Percentiles rank a stretch among this genome's conserved stretches.
These are phyloP conservation scores for Phalaenopsis hybrid DNA, from an alignment of 116 monocot species.

Conservation along the genomic window DNA sequence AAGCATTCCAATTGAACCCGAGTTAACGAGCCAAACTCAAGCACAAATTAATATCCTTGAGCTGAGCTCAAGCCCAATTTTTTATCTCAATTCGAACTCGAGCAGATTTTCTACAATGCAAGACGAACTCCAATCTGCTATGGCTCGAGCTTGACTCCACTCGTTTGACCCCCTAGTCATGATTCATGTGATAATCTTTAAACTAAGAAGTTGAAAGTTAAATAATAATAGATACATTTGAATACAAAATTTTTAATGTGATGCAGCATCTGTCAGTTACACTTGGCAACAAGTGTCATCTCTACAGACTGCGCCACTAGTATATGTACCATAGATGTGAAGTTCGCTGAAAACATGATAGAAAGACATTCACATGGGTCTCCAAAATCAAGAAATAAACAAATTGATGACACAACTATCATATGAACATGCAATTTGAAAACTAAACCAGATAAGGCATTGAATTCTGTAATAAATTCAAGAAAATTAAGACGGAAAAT, in stretches of 20 bases:
- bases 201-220: not conserved
- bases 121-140: too few relatives aligned
- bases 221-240: not conserved
- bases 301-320: not conserved
- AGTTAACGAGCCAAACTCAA: too few relatives aligned
- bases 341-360: not conserved
- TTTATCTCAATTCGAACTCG: too few relatives aligned
- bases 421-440: not conserved
- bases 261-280: not conserved
- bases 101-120: too few relatives aligned
- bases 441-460: not conserved
- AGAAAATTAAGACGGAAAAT: not conserved
- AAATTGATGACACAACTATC: not conserved
- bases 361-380: not conserved
- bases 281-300: not conserved
- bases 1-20: too few relatives aligned
- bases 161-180: too few relatives aligned
- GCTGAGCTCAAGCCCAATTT: too few relatives aligned
- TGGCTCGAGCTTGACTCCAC: too few relatives aligned
- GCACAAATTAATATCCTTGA: too few relatives aligned
- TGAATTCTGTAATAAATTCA: not conserved
- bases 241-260: not conserved
- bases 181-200: not conserved
- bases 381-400: not conserved
- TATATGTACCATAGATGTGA: not conserved